Conservation (phyloP, 2,329 filamentous ascomycete species). For the Incumbomyces delicatus region DNA sequence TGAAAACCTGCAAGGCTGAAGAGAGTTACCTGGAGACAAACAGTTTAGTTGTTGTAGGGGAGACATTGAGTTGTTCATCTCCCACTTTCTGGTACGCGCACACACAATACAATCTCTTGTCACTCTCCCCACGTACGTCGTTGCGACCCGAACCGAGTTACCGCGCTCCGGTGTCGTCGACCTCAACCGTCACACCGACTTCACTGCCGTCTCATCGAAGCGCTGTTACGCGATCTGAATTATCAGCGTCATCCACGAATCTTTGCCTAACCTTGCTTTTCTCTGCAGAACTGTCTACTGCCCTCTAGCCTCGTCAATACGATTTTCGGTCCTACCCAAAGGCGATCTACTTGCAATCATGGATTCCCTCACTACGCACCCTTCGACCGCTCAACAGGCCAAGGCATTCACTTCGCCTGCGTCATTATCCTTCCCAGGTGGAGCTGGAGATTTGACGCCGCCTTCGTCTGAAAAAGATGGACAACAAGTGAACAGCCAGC, state of each 20-base stretch:
- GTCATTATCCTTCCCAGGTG: slow-evolving; percentile 84
- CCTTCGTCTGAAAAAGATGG: slow-evolving; percentile 63
- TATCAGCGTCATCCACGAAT: neutral
- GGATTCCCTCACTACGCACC: slow-evolving; percentile 87
- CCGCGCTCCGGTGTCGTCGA: slow-evolving; percentile 9
- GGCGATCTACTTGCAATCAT: slow-evolving; percentile 39
- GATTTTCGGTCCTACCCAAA: slow-evolving; percentile 15
- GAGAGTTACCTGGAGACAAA: slow-evolving; percentile 16
- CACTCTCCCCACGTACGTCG: neutral
- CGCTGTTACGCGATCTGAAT: too few relatives aligned
- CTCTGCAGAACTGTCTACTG: slow-evolving; percentile 2
- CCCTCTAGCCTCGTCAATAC: neutral
- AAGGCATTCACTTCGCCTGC: slow-evolving; percentile 90
- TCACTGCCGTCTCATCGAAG: slow-evolving; percentile 9
- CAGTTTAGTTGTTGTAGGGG: slow-evolving; percentile 54
- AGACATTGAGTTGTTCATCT: slow-evolving; percentile 99
- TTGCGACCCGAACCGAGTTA: slow-evolving; percentile 7
- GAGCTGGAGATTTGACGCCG: slow-evolving; percentile 70
- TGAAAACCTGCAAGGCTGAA: slow-evolving; percentile 12
- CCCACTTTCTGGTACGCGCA: slow-evolving; percentile 52
- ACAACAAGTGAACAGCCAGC: slow-evolving; percentile 41
- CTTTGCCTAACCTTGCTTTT: slow-evolving; percentile 5
- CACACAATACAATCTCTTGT: slow-evolving; percentile 10
- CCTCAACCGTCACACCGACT: slow-evolving; percentile 6
- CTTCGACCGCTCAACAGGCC: slow-evolving; percentile 81